Evolutionary conservation across 768 basidiomycete genomes (phyloP).

Genomic region (Boletus subparvulus): DNA sequence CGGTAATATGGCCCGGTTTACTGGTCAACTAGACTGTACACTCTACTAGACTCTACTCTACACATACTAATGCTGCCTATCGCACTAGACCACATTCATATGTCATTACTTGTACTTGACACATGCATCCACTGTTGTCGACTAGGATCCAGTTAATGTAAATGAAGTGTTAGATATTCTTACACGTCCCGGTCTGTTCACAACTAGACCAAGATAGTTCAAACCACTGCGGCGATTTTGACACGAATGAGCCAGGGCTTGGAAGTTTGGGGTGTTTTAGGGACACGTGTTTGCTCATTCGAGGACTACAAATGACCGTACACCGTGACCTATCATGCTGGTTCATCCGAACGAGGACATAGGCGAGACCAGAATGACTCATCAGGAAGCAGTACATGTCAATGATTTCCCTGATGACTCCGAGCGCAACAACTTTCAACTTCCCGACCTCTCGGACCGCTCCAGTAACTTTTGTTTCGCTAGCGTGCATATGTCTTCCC

Average conservation of each 20-base stretch:
- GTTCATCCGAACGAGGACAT: neutral
- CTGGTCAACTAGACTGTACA: neutral
- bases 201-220: no score
- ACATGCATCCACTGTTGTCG: neutral
- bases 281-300: no score
- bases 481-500: neutral
- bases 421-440: neutral
- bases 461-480: neutral
- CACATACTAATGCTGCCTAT: neutral
- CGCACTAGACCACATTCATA: neutral
- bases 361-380: neutral
- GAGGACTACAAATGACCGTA: no score
- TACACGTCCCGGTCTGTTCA: neutral
- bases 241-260: no score
- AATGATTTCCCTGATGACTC: neutral
- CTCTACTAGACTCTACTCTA: neutral
- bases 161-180: neutral
- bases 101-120: neutral
- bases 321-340: no score
- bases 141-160: neutral
- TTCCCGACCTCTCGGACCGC: neutral
- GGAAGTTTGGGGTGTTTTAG: no score
- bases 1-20: neutral
- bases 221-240: no score
- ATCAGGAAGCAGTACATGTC: neutral